Evolutionary conservation across 2,329 filamentous ascomycete species (phyloP), one percentile per base, ranked within the genome.

Genomic region (Trichophyton mentagrophytes): DNA sequence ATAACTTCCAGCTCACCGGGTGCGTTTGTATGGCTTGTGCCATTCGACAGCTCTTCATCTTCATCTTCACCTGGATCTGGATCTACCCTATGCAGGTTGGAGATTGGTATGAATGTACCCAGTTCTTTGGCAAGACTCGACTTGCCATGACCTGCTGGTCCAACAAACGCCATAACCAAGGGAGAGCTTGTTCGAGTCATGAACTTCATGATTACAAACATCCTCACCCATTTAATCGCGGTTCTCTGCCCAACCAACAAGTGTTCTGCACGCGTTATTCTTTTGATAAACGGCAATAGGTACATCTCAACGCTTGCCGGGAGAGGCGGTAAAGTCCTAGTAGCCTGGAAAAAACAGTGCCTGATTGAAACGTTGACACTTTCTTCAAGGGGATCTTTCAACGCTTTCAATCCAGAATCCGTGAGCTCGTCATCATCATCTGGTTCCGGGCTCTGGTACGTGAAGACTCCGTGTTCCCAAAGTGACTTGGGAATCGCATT

Each of bases 81-180:
- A 49, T 59, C 27, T n/a, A 44, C 30, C 13, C 25, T 53, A 20
- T n/a, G n/a, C 7, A 57, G 57, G 17, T 4, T 46, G 33, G 46
- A 53, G 51, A 38, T 15, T 8, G 30, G 55, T 40, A 57, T 44
- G 46, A 58, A 58, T 3, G 55, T 57, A 8, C 62, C 64, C 1
- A 65, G 47, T 11, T 40, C 11, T 20, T 59, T 51, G 36, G 64
- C 64, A 3, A 65, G 51, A 9, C 59, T 49, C 3, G 58, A 30
- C 58, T 65, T 64, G 33, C 64, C 64, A 57, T 64, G 61, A 9
- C 61, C 61, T 3, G 61, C 42, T 6, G 55, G 60, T 13, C 64
- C 64, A n/a, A 59, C 47, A 49, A 65, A 65, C 36, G 61, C 60
- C 46, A 65, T 53, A 33, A 65, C 25, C 38, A 63, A 30, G 7